Percentiles rank a stretch among this genome's conserved stretches.
Evolutionary conservation across 2,329 filamentous ascomycete species (phyloP).

Genomic region (Ilyonectria robusta): DNA sequence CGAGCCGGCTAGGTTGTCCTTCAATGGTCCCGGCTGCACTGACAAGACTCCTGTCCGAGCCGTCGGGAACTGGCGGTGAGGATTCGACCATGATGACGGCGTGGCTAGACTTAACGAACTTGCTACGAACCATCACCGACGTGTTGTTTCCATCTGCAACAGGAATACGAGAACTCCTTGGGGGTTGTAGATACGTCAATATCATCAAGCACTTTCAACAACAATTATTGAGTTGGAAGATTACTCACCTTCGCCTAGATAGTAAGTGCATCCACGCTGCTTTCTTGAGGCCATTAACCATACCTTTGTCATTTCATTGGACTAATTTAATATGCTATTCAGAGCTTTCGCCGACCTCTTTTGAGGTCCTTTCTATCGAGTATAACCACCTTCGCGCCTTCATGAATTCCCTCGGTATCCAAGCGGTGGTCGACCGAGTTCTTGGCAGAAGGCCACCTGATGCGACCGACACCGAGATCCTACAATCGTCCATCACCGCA

Average conservation of each 20-base stretch:
- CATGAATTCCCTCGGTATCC: slow-evolving; percentile 65
- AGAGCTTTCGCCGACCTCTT: slow-evolving; percentile 3
- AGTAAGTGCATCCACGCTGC: background rate
- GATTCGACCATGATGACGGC: slow-evolving; percentile 18
- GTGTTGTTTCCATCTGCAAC: slow-evolving; percentile 60
- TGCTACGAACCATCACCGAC: slow-evolving; percentile 30
- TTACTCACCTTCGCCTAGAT: slow-evolving; percentile 8
- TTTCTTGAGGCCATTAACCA: background rate
- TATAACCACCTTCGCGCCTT: slow-evolving; percentile 61
- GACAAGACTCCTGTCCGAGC: slow-evolving; percentile 8
- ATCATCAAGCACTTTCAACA: slow-evolving; percentile 37
- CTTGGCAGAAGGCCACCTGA: slow-evolving; percentile 32
- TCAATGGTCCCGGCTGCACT: slow-evolving; percentile 30
- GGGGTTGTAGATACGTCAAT: slow-evolving; percentile 24
- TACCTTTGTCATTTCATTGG: background rate
- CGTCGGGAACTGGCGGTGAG: background rate
- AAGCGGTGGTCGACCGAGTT: slow-evolving; percentile 65
- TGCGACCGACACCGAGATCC: slow-evolving; percentile 10
- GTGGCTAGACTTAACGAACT: slow-evolving; percentile 31
- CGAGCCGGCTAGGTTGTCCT: slow-evolving; percentile 29
- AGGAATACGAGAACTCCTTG: slow-evolving; percentile 12
- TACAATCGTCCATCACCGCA: slow-evolving; percentile 58
- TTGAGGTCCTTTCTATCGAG: slow-evolving; percentile 64
- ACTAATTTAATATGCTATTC: background rate
- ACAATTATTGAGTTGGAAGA: slow-evolving; percentile 28